Conservation (phyloP, 345 rosid species). For the Xanthoceras sorbifolium region DNA sequence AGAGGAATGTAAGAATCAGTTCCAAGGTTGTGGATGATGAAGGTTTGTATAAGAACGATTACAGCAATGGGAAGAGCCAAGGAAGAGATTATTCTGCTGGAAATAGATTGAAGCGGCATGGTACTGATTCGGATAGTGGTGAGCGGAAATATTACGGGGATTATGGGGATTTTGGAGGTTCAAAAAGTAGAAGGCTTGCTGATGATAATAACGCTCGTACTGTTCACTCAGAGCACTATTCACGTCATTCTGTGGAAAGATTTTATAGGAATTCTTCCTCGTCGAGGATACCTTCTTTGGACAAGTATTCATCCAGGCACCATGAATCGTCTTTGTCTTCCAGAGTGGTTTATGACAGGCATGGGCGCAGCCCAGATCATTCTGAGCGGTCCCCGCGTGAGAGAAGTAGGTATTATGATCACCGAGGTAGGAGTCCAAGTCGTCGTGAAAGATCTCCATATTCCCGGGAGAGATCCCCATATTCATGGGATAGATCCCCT, state of each 20-base stretch:
- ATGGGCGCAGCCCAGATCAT: slow-evolving; percentile 72
- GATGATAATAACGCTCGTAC: slow-evolving; percentile 61
- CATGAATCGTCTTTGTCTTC: slow-evolving; percentile 69
- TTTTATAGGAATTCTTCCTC: slow-evolving; percentile 62
- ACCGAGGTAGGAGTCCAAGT: slow-evolving; percentile 67
- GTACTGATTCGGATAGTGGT: slow-evolving; percentile 60
- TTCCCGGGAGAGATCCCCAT: slow-evolving; percentile 36
- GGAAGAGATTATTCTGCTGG: slow-evolving; percentile 62
- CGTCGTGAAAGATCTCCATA: slow-evolving; percentile 58
- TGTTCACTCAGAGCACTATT: slow-evolving; percentile 61
- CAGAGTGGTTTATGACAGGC: slow-evolving; percentile 71
- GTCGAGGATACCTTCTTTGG: slow-evolving; percentile 54
- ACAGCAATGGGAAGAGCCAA: slow-evolving; percentile 60
- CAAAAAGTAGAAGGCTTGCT: slow-evolving; percentile 77
- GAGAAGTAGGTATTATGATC: slow-evolving; percentile 60
- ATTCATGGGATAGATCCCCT: slow-evolving; percentile 36
- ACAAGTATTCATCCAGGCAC: slow-evolving; percentile 74
- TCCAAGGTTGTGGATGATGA: slow-evolving; percentile 80
- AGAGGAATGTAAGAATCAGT: slow-evolving; percentile 61
- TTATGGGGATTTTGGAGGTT: slow-evolving; percentile 58
- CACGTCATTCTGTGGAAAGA: slow-evolving; percentile 68
- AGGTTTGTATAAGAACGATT: slow-evolving; percentile 55
- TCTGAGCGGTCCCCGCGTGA: slow-evolving; percentile 79
- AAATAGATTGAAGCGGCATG: slow-evolving; percentile 78
- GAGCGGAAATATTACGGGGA: slow-evolving; percentile 70